Evolutionary conservation across 192 early-diverging fungal genomes (phyloP).

Genomic region (Diversispora eburnea): DNA sequence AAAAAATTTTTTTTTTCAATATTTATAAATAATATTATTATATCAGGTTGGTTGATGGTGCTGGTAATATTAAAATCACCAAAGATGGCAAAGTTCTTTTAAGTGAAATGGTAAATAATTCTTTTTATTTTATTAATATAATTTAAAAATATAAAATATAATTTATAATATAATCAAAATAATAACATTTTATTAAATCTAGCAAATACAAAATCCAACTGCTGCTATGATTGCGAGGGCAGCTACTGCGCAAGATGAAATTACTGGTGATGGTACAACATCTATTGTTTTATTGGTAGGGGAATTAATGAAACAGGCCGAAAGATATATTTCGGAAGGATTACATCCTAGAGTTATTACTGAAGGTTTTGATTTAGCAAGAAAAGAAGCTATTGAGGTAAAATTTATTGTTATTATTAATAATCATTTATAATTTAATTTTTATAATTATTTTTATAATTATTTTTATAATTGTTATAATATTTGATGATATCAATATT

Average conservation of each 20-base stretch:
- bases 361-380: constrained; percentile 96
- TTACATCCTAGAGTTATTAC: constrained; percentile 94
- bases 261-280: constrained; percentile 98
- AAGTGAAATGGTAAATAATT: constrained; percentile 86
- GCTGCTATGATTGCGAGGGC: constrained; percentile 99
- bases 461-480: no score
- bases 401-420: constrained; percentile 2
- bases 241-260: constrained; percentile 98
- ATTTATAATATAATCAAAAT: not conserved
- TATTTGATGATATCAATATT: not conserved
- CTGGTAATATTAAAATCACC: constrained; percentile 93
- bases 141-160: no score
- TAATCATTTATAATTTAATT: not conserved
- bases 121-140: not conserved
- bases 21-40: constrained; percentile 28
- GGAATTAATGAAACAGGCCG: constrained; percentile 95
- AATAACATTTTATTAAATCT: not conserved
- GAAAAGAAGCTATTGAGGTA: constrained; percentile 87
- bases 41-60: constrained; percentile 84
- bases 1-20: not conserved
- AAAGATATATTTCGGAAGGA: constrained; percentile 91
- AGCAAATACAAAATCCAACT: constrained; percentile 99
- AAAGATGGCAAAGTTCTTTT: constrained; percentile 99
- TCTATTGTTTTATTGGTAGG: constrained; percentile 95
- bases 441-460: not conserved